Conservation (phyloP, 306 rosid genomes). For the Rosa lucieae region DNA sequence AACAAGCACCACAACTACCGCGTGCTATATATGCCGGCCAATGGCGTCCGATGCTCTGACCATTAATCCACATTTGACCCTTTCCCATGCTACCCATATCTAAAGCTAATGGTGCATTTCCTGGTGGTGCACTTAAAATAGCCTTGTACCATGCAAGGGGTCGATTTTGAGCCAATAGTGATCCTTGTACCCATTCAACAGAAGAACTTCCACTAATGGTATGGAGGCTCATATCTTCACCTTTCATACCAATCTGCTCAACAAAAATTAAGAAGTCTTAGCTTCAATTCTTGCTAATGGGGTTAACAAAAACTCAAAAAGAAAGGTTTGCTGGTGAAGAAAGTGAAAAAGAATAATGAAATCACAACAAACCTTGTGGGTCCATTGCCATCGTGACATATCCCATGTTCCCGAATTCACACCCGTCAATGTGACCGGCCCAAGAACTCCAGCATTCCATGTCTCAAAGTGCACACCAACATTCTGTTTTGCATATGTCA, state of each 20-base stretch:
- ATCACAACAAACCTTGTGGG: conserved; percentile 71
- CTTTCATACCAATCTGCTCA: conserved; percentile 79
- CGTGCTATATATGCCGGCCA: conserved; percentile 75
- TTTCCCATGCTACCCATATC: conserved; percentile 97
- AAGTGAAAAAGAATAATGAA: not conserved
- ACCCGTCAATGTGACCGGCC: conserved; percentile 81
- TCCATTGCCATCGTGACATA: conserved; percentile 79
- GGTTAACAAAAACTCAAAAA: not conserved
- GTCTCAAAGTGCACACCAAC: conserved; percentile 77
- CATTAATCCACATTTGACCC: conserved; percentile 92
- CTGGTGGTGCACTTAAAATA: conserved; percentile 65
- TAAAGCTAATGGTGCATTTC: conserved; percentile 77
- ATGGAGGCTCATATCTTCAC: conserved; percentile 70
- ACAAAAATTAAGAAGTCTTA: conserved; percentile 2
- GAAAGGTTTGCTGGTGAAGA: not conserved
- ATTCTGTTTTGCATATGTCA: conserved; percentile 51
- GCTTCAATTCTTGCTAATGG: not conserved
- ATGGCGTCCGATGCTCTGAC: conserved; percentile 89
- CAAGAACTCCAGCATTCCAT: conserved; percentile 93
- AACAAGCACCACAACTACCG: conserved; percentile 61
- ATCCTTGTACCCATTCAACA: conserved; percentile 78
- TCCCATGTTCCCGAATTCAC: conserved; percentile 86
- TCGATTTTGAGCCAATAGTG: conserved; percentile 58
- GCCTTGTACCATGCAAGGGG: conserved; percentile 97
- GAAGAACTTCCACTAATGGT: conserved; percentile 74